Percentiles rank a stretch among this genome's conserved stretches.
Conservation (phyloP, 192 early-diverging fungal species). For the Dispira parvispora region DNA sequence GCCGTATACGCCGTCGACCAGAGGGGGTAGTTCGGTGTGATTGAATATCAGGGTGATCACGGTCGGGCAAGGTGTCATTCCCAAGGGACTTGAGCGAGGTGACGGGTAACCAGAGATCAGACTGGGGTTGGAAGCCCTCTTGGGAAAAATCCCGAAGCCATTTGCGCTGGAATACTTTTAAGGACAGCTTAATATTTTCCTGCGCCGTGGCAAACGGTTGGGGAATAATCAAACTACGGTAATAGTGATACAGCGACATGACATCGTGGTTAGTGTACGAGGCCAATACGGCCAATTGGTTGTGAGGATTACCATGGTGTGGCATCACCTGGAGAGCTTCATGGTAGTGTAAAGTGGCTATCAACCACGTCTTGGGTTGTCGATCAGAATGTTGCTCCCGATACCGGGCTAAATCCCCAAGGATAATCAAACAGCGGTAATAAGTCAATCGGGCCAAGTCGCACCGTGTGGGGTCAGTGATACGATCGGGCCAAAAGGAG, state of each 20-base stretch:
- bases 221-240: not conserved
- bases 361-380: not conserved
- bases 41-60: not conserved
- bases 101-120: not conserved
- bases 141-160: not conserved
- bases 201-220: constrained; percentile 1
- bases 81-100: not conserved
- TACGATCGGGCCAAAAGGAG: not conserved
- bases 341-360: not conserved
- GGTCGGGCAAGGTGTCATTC: not conserved
- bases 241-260: not conserved
- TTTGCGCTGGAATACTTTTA: not conserved
- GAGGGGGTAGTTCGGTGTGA: not conserved
- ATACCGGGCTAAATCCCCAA: not conserved
- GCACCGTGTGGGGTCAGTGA: not conserved
- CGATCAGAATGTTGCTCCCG: constrained; percentile 1
- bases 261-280: not conserved
- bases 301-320: constrained; percentile 3
- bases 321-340: not conserved
- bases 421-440: constrained; percentile 1
- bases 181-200: not conserved
- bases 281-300: constrained; percentile 4
- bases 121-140: not conserved
- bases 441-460: not conserved
- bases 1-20: not conserved